Conservation (phyloP, 2,329 filamentous ascomycete species). For the Fusarium equiseti region DNA sequence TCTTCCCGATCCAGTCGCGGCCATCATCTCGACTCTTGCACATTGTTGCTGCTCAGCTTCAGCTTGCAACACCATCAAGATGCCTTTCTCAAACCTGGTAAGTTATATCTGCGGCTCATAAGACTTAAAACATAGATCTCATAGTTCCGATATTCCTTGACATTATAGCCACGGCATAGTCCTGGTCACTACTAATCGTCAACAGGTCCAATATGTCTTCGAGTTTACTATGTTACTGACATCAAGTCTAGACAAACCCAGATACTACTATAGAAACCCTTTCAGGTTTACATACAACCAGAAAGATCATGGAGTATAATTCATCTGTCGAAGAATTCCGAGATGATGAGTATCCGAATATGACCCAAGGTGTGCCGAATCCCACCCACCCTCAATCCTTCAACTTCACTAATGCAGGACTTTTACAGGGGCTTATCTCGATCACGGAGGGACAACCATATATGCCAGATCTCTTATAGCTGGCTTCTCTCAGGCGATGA, state of each 20-base stretch:
- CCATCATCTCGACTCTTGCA: slow-evolving; percentile 1
- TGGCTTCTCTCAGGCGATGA: slow-evolving; percentile 67
- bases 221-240: background rate
- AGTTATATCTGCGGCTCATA: slow-evolving; percentile 8
- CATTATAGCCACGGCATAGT: background rate
- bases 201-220: background rate
- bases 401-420: slow-evolving; percentile 11
- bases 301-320: slow-evolving; percentile 44
- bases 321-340: slow-evolving; percentile 42
- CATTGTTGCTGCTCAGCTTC: background rate
- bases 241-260: slow-evolving; percentile 20
- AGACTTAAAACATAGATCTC: background rate
- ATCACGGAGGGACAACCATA: slow-evolving; percentile 69
- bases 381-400: background rate
- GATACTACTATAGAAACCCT: slow-evolving; percentile 19
- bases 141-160: background rate
- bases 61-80: background rate
- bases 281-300: slow-evolving; percentile 13
- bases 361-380: slow-evolving; percentile 42
- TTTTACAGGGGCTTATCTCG: slow-evolving; percentile 61
- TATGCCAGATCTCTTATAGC: slow-evolving; percentile 70
- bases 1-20: background rate
- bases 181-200: background rate
- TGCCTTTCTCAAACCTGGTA: slow-evolving; percentile 37
- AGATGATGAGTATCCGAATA: slow-evolving; percentile 47